Conservation (phyloP, 305 asterid genomes). For the Solanum hybrid region DNA sequence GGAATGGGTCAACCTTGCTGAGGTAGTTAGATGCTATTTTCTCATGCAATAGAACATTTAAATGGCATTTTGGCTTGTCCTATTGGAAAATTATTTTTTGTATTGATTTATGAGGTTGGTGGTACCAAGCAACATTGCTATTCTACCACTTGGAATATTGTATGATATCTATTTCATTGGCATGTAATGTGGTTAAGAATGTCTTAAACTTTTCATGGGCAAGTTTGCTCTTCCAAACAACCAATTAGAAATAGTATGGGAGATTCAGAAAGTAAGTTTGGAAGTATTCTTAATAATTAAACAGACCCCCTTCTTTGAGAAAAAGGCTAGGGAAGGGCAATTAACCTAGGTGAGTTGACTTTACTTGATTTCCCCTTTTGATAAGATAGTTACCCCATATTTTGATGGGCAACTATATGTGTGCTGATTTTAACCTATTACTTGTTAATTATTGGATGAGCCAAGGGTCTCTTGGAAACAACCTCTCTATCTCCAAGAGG, state of each 20-base stretch:
- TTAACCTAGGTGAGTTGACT: not conserved
- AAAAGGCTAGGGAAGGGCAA: not conserved
- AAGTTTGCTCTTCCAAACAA: not conserved
- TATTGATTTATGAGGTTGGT: not conserved
- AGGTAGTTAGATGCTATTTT: constrained; percentile 32
- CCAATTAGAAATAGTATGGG: not conserved
- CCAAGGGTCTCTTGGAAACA: not conserved
- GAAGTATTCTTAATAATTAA: not conserved
- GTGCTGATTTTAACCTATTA: not conserved
- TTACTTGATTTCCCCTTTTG: not conserved
- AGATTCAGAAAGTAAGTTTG: not conserved
- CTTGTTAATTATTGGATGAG: not conserved
- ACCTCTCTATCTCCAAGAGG: not conserved
- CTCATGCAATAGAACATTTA: constrained; percentile 1
- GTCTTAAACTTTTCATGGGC: not conserved
- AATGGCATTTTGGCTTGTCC: not conserved
- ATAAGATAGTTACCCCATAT: not conserved
- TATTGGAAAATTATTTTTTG: not conserved
- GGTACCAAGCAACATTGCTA: not conserved
- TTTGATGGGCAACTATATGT: not conserved
- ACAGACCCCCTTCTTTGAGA: not conserved
- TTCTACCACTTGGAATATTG: not conserved
- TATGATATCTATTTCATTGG: not conserved
- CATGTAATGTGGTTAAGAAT: not conserved
- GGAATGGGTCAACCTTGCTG: constrained; percentile 77